Percentiles rank a stretch among this genome's conserved stretches.
phyloP scores from a whole-genome alignment of 2,329 filamentous ascomycete genomes.

The Cercospora zeae-maydis region DNA sequence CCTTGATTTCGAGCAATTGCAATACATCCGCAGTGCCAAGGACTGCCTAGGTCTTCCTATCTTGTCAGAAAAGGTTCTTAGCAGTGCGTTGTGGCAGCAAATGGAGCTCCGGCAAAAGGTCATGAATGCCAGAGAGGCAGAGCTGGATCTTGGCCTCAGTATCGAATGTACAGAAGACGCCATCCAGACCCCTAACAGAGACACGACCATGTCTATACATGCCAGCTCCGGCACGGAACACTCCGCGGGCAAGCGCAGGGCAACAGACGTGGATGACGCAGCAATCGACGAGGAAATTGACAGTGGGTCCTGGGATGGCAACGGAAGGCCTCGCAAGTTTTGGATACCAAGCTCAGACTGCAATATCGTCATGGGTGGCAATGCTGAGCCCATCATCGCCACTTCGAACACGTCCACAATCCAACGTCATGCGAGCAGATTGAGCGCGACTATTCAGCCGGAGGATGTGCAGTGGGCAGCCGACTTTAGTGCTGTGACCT shows the following conservation, averaged over 20 bases:
- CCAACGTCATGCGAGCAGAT: slow-evolving; percentile 45
- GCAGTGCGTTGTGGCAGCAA: slow-evolving; percentile 56
- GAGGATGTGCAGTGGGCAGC: slow-evolving; percentile 56
- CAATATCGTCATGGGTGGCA: slow-evolving; percentile 54
- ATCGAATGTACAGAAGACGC: slow-evolving; percentile 39
- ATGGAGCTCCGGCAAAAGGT: slow-evolving; percentile 56
- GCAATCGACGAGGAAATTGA: slow-evolving; percentile 28
- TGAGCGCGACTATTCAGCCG: slow-evolving; percentile 52
- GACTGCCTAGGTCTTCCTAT: slow-evolving; percentile 55
- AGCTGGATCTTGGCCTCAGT: slow-evolving; percentile 53
- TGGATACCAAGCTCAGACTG: slow-evolving; percentile 56
- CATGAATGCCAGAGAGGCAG: slow-evolving; percentile 49
- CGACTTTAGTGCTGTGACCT: slow-evolving; percentile 51
- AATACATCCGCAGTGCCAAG: slow-evolving; percentile 51
- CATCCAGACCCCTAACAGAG: slow-evolving; percentile 18
- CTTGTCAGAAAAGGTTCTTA: slow-evolving; percentile 54
- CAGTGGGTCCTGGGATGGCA: slow-evolving; percentile 53
- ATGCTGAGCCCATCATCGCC: slow-evolving; percentile 51
- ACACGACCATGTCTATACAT: slow-evolving; percentile 32
- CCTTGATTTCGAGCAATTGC: slow-evolving; percentile 56
- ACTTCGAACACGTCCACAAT: slow-evolving; percentile 42
- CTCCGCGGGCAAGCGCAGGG: slow-evolving; percentile 47
- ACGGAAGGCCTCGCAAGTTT: slow-evolving; percentile 54
- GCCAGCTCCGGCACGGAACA: slow-evolving; percentile 20
- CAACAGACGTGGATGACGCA: slow-evolving; percentile 16